phyloP scores from a whole-genome alignment of 345 rosid species.

The Streptanthus diversifolius region DNA sequence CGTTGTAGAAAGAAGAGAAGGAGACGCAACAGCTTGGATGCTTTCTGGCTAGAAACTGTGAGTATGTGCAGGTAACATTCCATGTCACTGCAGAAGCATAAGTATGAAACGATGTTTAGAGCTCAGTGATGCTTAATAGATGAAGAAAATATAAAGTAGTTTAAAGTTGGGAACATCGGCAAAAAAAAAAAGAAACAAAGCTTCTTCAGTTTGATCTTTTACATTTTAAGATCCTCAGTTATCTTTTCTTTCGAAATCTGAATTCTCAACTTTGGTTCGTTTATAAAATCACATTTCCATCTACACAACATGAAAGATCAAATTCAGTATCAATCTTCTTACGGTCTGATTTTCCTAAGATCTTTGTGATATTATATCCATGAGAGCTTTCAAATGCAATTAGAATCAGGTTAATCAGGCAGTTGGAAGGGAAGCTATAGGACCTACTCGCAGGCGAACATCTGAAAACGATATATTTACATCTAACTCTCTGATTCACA shows the following conservation, averaged over 20 bases:
- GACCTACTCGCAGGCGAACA: neutral
- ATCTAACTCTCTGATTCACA: neutral
- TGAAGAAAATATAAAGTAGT: neutral
- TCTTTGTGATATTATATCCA: neutral
- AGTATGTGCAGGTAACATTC: conserved; percentile 90
- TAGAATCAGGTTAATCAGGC: neutral
- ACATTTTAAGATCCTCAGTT: neutral
- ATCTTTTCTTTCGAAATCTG: neutral
- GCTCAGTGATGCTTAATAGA: neutral
- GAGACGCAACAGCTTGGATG: conserved; percentile 86
- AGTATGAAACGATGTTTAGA: conserved; percentile 1
- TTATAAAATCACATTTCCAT: neutral
- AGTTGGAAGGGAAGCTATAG: neutral
- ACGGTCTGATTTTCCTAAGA: neutral
- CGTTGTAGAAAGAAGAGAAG: conserved; percentile 84
- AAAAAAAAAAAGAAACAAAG: neutral
- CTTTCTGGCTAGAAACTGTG: conserved; percentile 73
- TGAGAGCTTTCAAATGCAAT: neutral
- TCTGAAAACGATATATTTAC: neutral
- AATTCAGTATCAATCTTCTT: neutral
- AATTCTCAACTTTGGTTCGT: neutral
- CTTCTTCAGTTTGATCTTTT: neutral
- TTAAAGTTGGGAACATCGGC: neutral
- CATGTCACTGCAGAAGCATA: conserved; percentile 65
- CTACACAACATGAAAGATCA: neutral